Evolutionary conservation across 2,329 filamentous ascomycete species (phyloP).

Genomic region (Sclerotinia subarctica): DNA sequence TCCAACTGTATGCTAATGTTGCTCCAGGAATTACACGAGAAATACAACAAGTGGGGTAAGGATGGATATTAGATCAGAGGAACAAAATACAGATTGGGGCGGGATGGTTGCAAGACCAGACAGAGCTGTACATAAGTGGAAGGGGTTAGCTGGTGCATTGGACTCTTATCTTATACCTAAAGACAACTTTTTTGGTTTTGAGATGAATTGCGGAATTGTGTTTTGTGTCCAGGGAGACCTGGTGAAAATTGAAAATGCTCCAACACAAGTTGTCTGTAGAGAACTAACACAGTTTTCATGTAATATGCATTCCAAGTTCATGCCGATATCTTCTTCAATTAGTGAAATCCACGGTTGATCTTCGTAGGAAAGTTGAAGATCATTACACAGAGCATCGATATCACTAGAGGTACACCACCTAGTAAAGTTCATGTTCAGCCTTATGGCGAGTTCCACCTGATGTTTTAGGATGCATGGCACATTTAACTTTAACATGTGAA

Average conservation of each 20-base stretch:
- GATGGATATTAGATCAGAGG: constrained; percentile 60
- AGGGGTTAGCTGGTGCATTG: constrained; percentile 10
- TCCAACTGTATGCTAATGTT: constrained; percentile 21
- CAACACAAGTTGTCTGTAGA: background rate
- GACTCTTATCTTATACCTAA: constrained; percentile 1
- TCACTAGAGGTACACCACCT: constrained; percentile 8
- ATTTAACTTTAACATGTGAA: background rate
- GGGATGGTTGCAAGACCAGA: constrained; percentile 6
- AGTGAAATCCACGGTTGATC: background rate
- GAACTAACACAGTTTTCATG: background rate
- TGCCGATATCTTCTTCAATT: background rate
- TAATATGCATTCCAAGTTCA: background rate
- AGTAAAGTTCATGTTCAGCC: constrained; percentile 12
- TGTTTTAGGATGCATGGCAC: constrained; percentile 6
- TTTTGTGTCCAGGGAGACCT: background rate
- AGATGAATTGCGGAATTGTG: background rate
- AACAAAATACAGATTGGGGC: constrained; percentile 33
- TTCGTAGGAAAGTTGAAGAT: background rate
- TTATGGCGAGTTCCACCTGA: constrained; percentile 3
- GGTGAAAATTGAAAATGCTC: background rate
- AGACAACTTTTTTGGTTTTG: constrained; percentile 1
- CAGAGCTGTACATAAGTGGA: constrained; percentile 32
- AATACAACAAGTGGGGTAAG: constrained; percentile 99
- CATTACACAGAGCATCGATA: background rate
- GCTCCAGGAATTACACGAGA: constrained; percentile 79